phyloP scores from a whole-genome alignment of 805 yeast genomes.

The Candida manassasensis region DNA sequence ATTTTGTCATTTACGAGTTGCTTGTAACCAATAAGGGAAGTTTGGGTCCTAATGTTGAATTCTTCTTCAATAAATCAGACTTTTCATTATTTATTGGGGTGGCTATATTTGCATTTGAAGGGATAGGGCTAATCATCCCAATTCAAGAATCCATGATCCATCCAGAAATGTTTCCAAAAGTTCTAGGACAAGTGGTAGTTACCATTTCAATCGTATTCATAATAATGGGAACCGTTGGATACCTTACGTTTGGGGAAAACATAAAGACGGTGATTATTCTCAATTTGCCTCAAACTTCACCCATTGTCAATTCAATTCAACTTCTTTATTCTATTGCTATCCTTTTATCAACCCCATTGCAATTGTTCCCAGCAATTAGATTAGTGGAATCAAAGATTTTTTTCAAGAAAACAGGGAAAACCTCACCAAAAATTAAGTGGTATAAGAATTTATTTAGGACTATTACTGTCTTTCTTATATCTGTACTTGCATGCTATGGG shows the following conservation, averaged over 20 bases:
- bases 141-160: conserved; percentile 77
- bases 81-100: conserved; percentile 78
- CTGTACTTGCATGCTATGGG: conserved; percentile 59
- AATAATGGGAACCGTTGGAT: conserved; percentile 63
- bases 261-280: conserved; percentile 66
- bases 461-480: conserved; percentile 48
- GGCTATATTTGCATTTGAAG: conserved; percentile 86
- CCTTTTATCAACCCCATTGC: conserved; percentile 74
- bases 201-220: conserved; percentile 63
- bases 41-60: conserved; percentile 46
- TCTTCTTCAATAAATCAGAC: conserved; percentile 47
- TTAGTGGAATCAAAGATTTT: conserved; percentile 64
- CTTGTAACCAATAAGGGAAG: conserved; percentile 19
- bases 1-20: conserved; percentile 48
- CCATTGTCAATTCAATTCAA: conserved; percentile 60
- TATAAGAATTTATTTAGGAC: conserved; percentile 56
- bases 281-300: conserved; percentile 66
- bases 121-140: conserved; percentile 77
- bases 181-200: conserved; percentile 53
- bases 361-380: conserved; percentile 73
- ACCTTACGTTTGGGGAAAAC: conserved; percentile 59
- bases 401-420: conserved; percentile 50
- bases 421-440: conserved; percentile 54
- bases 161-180: conserved; percentile 69
- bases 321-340: conserved; percentile 71